Base-by-base conservation (phyloP, 148 eudicot genomes). In the Fallopia convolvulus region DNA sequence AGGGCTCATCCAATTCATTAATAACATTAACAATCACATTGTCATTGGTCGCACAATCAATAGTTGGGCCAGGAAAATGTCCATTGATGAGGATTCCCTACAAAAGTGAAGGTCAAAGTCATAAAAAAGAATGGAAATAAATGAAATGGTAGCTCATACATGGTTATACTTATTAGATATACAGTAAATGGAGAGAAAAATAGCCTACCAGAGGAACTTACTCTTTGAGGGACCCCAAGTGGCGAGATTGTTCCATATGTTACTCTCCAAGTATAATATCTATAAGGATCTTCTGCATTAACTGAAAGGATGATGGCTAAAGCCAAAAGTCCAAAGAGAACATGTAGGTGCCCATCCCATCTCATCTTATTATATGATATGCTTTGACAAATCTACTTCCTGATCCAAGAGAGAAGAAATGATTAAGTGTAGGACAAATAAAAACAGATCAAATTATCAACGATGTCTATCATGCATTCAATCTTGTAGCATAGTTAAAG, bases 11-110 rank as follows among this genome's bases (percentile, higher is more conserved):
- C 79, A 94, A 78, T 74, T 85, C 87, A 80, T 93, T 90, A 10
- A 80, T 56, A 60, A 93, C 83, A 75, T 84, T 85, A 20, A 91
- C 82, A 63, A 87, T 76, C 41, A 92, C 68, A 76, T 94, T 94
- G 83, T 94, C 94, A 72, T 94, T 94, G 79, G 97, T 91, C 15
- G 83, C 81, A 33, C 81, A 80, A 47, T 90, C 85, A 21, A 93
- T 61, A 9, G 84, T 83, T 4, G 98, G 98, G 18, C 94, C 97
- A 11, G 98, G 97, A 75, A 91, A 94, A 75, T 84, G 88, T 26
- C 94, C 97, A 42, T 94, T 91, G 72, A 94, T 89, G 5, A 92
- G 90, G 77, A 94, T 92, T 21, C 82, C 97, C 94, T 90, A 77
- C 79, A 83, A 81, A 55, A 30, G 49, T 9, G 21, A 32, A 72